These are phyloP conservation scores for Lentinula detonsa DNA, from an alignment of 768 basidiomycete genomes.

Conservation along the genomic window DNA sequence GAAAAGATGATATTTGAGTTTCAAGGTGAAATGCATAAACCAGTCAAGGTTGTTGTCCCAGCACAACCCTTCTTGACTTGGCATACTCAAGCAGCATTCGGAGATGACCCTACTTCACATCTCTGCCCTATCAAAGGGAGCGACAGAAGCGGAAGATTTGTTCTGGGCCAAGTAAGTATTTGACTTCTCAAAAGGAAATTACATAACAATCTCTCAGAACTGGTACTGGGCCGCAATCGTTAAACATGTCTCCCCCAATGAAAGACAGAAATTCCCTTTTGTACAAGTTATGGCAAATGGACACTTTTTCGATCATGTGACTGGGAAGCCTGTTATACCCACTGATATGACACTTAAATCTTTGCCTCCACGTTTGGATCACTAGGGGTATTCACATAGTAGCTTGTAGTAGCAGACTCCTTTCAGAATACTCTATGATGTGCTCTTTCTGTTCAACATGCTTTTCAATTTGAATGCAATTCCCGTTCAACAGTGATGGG, in stretches of 20 bases:
- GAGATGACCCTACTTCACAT: neutral
- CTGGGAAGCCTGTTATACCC: neutral
- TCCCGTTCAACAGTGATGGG: too few relatives aligned
- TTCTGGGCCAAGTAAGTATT: neutral
- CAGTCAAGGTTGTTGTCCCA: neutral
- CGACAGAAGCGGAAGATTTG: too few relatives aligned
- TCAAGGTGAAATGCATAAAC: neutral
- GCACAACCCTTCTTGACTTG: neutral
- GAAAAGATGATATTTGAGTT: neutral
- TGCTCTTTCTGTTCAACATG: too few relatives aligned
- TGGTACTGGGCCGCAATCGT: neutral
- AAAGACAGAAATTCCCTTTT: neutral
- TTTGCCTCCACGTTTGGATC: neutral
- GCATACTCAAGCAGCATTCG: neutral
- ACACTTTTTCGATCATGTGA: neutral
- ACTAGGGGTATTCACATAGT: too few relatives aligned
- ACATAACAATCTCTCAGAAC: neutral
- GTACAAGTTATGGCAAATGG: neutral
- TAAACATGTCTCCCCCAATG: neutral
- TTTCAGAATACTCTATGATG: too few relatives aligned
- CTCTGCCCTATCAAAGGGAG: neutral
- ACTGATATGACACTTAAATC: neutral
- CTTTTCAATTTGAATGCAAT: too few relatives aligned
- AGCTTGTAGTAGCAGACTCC: too few relatives aligned
- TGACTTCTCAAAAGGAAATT: neutral